Evolutionary conservation across 164 flowering plant species (phyloP), one percentile per base, ranked within the genome.

Genomic region (Chimonanthus praecox): DNA sequence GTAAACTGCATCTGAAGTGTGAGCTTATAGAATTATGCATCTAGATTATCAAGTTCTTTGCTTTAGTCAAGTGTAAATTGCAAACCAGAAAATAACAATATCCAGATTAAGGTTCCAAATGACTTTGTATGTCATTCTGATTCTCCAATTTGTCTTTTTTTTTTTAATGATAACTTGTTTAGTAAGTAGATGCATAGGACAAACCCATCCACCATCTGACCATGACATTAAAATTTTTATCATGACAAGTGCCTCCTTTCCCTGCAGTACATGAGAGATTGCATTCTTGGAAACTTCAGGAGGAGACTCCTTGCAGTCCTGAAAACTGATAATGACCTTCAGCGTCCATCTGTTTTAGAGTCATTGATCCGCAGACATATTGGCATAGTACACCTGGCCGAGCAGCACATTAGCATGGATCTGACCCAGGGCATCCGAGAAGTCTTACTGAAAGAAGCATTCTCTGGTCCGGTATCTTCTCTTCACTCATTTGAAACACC

Each of bases 321-420:
- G 64, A 93, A 89, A 83, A 88, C 91, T 73, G 99, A 94, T 76
- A 88, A 83, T 77, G 99, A 95, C 81, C 94, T 95, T 77, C 98
- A 95, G 72, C 86, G 99, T 49, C 99, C 99, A 49, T 86, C 97
- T 33, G 79, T 91, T 63, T 79, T 95, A 74, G 98, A 94, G 71
- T 82, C 91, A 44, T 83, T 93, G 68, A 82, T 92, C 63, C 91
- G 81, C 71, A 87, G 99, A 75, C 99, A 95, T 65, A 84, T 86
- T 64, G 84, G 90, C 77, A 88, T 95, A 71, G 79, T 94, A 54
- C 97, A 90, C 80, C 80, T 94, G 15, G 94, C 93, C 7, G 99
- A 95, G 85, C 99, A 95, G 83, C 98, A 95, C 77, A 86, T 95
- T 67, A 95, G 97, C 85, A 95, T 95, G 99, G 98, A 95, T 80